A percentile compares a stretch with the other conserved stretches of the same genome.
Evolutionary conservation across 345 rosid species (phyloP).

Genomic region (Cardamine chenopodiifolia): DNA sequence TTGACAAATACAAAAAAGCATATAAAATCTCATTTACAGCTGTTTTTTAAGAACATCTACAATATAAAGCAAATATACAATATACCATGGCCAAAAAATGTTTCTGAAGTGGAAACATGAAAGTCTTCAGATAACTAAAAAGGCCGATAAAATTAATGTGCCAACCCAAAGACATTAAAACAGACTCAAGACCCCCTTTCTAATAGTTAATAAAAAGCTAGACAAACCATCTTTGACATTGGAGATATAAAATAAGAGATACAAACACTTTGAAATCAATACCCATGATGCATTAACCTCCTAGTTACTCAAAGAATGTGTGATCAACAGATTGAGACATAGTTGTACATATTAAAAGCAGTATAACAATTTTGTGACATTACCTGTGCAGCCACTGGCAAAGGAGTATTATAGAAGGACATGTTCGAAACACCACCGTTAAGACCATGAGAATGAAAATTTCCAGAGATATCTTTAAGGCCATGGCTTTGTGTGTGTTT

Average conservation of each 20-base stretch:
- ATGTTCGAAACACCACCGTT: constrained; percentile 71
- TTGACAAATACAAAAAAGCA: constrained; percentile 8
- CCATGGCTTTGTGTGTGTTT: constrained; percentile 72
- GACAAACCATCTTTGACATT: constrained; percentile 1
- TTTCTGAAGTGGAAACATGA: constrained; percentile 2
- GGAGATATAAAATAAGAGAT: background rate
- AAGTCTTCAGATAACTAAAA: background rate
- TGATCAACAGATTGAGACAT: background rate
- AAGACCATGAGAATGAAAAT: constrained; percentile 66
- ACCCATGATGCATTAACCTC: constrained; percentile 17
- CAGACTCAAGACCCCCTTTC: constrained; percentile 3
- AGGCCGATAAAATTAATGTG: background rate
- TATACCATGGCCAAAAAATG: constrained; percentile 8
- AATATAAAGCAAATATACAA: constrained; percentile 17
- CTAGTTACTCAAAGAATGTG: constrained; percentile 4
- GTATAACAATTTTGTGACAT: constrained; percentile 7
- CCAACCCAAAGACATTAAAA: constrained; percentile 8
- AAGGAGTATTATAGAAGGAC: constrained; percentile 84
- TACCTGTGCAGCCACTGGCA: constrained; percentile 88
- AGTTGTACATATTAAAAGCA: constrained; percentile 19
- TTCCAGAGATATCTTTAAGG: constrained; percentile 71
- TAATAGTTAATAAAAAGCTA: constrained; percentile 2
- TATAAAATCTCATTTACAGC: constrained; percentile 13
- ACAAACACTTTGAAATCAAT: constrained; percentile 7
- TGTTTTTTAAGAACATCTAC: constrained; percentile 12